Percentiles rank a stretch among this genome's conserved stretches.
Evolutionary conservation across 2,329 filamentous ascomycete genomes (phyloP).

Genomic region (Colletotrichum gigasporum): DNA sequence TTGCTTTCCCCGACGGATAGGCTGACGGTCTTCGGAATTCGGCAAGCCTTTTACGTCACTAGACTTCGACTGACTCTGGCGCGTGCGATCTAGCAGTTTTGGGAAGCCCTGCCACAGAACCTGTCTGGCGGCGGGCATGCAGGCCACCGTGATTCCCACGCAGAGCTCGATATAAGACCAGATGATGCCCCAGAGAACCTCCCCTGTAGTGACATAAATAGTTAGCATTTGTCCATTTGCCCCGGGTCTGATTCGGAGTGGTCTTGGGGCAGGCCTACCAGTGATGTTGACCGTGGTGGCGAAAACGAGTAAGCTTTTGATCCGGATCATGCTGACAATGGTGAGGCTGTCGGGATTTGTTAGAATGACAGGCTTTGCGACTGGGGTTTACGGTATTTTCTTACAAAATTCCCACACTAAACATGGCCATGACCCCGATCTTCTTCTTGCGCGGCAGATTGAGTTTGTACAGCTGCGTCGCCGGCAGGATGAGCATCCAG

Average conservation of each 20-base stretch:
- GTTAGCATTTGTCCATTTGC: neutral
- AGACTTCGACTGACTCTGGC: neutral
- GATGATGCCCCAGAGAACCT: neutral
- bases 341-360: neutral
- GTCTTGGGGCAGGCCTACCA: neutral
- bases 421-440: conserved; percentile 8
- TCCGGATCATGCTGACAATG: neutral
- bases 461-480: neutral
- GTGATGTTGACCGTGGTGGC: conserved; percentile 1
- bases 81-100: neutral
- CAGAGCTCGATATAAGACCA: conserved; percentile 7
- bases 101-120: neutral
- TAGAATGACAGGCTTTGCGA: neutral
- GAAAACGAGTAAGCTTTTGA: neutral
- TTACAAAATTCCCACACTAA: conserved; percentile 8
- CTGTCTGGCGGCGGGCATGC: conserved; percentile 2
- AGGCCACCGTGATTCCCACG: neutral
- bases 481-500: conserved; percentile 12
- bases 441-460: neutral
- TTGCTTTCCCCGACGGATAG: too few relatives aligned
- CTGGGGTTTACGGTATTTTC: fast-evolving
- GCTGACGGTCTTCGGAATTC: too few relatives aligned
- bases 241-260: neutral
- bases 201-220: neutral
- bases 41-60: too few relatives aligned